phyloP scores from a whole-genome alignment of 306 rosid genomes.

The Casuarina equisetifolia region DNA sequence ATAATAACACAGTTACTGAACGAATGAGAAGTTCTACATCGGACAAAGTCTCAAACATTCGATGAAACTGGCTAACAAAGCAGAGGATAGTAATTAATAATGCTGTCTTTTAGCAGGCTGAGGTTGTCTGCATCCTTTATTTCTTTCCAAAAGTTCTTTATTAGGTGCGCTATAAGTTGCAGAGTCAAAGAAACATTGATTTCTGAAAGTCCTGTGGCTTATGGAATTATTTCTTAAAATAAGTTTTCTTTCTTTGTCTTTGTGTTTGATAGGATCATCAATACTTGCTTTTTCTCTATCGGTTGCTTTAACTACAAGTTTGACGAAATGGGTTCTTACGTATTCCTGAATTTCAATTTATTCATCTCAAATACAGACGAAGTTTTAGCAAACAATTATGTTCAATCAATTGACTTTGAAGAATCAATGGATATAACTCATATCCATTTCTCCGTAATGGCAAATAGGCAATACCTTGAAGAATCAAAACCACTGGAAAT shows the following conservation, averaged over 20 bases:
- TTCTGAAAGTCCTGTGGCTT: not conserved
- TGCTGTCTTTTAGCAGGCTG: not conserved
- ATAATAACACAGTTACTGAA: not conserved
- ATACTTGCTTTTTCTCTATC: not conserved
- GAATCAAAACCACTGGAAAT: not conserved
- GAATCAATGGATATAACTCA: not conserved
- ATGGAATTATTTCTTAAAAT: not conserved
- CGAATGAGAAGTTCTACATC: not conserved
- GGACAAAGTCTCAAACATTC: not conserved
- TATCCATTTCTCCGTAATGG: not conserved
- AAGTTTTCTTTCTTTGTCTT: not conserved
- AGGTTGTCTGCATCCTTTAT: not conserved
- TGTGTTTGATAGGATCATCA: not conserved
- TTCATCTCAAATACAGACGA: not conserved
- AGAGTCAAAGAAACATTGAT: conserved; percentile 8
- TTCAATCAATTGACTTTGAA: not conserved
- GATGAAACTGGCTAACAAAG: not conserved
- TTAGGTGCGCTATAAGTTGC: not conserved
- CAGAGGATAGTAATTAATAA: not conserved
- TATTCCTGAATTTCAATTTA: not conserved
- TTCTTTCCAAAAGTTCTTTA: not conserved
- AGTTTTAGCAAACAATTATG: not conserved
- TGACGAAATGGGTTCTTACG: not conserved
- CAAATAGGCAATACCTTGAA: conserved; percentile 8
- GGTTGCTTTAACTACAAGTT: not conserved